Evolutionary conservation across 2,329 filamentous ascomycete species (phyloP), one percentile per base, ranked within the genome.

Genomic region (Davidsoniella virescens): DNA sequence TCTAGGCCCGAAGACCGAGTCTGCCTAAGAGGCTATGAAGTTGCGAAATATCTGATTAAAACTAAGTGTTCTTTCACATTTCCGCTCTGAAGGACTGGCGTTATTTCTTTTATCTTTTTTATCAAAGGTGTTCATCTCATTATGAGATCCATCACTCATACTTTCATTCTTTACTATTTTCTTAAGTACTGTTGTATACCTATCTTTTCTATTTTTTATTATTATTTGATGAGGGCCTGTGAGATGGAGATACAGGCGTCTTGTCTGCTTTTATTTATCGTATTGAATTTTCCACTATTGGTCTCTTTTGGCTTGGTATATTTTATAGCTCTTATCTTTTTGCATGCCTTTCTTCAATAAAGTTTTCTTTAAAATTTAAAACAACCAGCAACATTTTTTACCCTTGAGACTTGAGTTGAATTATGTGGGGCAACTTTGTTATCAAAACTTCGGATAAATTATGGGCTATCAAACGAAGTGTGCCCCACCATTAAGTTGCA

Each of bases 1-100:
- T 51, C 65, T 68, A 58, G 66, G 62, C 6, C 62, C 69, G 16
- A 76, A 76, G 64, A 59, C 67, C 38, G 73, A 77, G 58, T 61
- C 60, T 12, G 54, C 58, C 40, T 52, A 12, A 33, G 18, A 41
- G 40, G 47, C 38, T 39, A 17, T 18, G 39, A 54, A 37, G 25
- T 43, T 42, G 29, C 45, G 23, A 40, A 48, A 40, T 23, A 36
- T 51, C 47, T 33, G 23, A 44, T 4, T 41, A 47, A 33, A 33
- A 33, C 29, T 33, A 33, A 47, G 44, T 37, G 40, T 25, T 42
- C 26, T 36, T 43, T 38, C 10, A 18, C 29, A 14, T 5, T 33
- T 26, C n/a, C 16, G 12, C 29, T 46, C 23, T 29, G 23, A 14
- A 36, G 26, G 25, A n/a, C 29, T 46, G 23, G 36, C 25, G 14